A percentile compares a stretch with the other conserved stretches of the same genome.
phyloP scores from a whole-genome alignment of 108 stramenopile species.

The Aurantiochytrium sp. region DNA sequence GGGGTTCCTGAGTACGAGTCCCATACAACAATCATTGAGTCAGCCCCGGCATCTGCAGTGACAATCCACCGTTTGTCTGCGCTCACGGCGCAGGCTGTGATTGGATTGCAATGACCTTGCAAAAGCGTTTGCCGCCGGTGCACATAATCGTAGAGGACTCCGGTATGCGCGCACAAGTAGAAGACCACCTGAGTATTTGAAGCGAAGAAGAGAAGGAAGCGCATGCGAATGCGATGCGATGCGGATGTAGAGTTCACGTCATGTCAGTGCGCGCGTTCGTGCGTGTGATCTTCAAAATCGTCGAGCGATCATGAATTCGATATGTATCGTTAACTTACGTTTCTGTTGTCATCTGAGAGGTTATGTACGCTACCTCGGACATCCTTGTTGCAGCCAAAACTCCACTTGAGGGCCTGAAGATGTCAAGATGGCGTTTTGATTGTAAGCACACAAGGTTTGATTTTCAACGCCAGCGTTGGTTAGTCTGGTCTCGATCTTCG shows the following conservation, averaged over 20 bases:
- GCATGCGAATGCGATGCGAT: too few species aligned
- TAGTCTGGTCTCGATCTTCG: too few species aligned
- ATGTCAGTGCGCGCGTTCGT: too few species aligned
- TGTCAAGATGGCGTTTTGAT: too few species aligned
- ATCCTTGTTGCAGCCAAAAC: slow-evolving; percentile 49
- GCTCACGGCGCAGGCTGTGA: slow-evolving; percentile 34
- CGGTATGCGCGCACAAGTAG: slow-evolving; percentile 42
- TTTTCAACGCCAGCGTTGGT: too few species aligned
- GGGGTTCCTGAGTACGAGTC: slow-evolving; percentile 39
- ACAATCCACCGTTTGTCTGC: slow-evolving; percentile 53
- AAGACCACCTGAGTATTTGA: slow-evolving; percentile 23
- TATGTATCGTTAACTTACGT: neutral
- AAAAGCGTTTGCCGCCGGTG: slow-evolving; percentile 45
- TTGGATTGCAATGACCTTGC: slow-evolving; percentile 56
- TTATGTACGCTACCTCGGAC: slow-evolving; percentile 34
- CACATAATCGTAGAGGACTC: slow-evolving; percentile 48
- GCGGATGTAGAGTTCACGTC: too few species aligned
- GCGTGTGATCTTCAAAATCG: too few species aligned
- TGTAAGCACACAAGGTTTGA: too few species aligned
- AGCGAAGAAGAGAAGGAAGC: neutral
- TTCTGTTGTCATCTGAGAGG: slow-evolving; percentile 24
- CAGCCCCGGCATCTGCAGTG: slow-evolving; percentile 48
- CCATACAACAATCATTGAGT: slow-evolving; percentile 56
- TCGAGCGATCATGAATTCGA: too few species aligned
- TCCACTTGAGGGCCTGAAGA: slow-evolving; percentile 22